These are phyloP conservation scores for Typha latifolia DNA, from an alignment of 176 grass and related monocot genomes.

Conservation along the genomic window DNA sequence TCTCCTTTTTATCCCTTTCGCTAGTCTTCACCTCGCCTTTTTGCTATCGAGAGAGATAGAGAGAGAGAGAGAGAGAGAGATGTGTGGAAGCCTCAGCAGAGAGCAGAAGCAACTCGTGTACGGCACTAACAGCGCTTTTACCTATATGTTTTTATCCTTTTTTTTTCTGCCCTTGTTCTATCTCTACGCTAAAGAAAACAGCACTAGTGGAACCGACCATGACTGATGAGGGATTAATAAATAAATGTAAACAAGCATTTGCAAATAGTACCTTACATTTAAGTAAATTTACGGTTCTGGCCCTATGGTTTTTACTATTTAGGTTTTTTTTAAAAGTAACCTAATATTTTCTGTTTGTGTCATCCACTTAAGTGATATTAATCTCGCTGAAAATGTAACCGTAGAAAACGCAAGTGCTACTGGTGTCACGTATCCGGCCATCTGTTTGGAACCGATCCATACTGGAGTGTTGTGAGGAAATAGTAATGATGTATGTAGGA, in stretches of 20 bases:
- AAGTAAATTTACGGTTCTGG: too few relatives aligned
- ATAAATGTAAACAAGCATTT: neutral
- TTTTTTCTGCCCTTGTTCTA: neutral
- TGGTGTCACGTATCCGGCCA: too few relatives aligned
- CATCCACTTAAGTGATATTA: too few relatives aligned
- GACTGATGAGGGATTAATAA: neutral
- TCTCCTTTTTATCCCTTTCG: slow-evolving; percentile 49
- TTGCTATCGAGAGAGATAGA: neutral
- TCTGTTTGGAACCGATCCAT: too few relatives aligned
- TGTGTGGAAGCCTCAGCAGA: slow-evolving; percentile 8
- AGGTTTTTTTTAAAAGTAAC: too few relatives aligned
- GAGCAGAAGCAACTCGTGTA: slow-evolving; percentile 42
- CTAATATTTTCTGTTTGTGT: too few relatives aligned
- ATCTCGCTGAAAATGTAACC: too few relatives aligned
- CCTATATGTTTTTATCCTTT: neutral
- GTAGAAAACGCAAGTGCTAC: too few relatives aligned
- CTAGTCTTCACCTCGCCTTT: neutral
- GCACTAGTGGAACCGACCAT: neutral
- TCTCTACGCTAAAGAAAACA: neutral
- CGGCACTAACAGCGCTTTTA: slow-evolving; percentile 25
- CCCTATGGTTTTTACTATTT: too few relatives aligned
- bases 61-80: slow-evolving; percentile 2
- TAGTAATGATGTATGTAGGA: too few relatives aligned
- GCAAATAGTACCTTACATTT: too few relatives aligned
- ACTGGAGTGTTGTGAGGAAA: too few relatives aligned